phyloP scores from a whole-genome alignment of 768 basidiomycete genomes.

The Pilatotrama ljubarskyi region DNA sequence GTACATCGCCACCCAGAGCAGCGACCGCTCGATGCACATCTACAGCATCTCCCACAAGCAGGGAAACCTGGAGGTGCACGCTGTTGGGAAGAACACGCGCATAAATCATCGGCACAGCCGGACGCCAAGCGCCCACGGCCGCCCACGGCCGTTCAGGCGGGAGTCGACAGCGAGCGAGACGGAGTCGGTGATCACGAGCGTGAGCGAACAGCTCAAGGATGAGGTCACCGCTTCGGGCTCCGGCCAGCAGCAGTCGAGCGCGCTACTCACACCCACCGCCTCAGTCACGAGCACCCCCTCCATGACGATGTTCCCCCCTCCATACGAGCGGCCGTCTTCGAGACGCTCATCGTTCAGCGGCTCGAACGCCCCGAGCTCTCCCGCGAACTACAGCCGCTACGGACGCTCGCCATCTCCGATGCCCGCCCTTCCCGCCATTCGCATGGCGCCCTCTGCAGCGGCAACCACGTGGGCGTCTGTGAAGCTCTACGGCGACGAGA shows the following conservation, averaged over 20 bases:
- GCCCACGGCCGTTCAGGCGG: slow-evolving; percentile 62
- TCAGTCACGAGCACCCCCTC: slow-evolving; percentile 71
- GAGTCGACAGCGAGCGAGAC: slow-evolving; percentile 78
- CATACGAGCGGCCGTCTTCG: slow-evolving; percentile 65
- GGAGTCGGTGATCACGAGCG: slow-evolving; percentile 54
- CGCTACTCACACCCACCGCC: slow-evolving; percentile 63
- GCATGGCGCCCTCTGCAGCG: slow-evolving; percentile 53
- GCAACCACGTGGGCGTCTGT: slow-evolving; percentile 63
- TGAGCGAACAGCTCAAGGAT: slow-evolving; percentile 55
- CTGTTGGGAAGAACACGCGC: slow-evolving; percentile 84
- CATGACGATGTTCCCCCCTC: slow-evolving; percentile 56
- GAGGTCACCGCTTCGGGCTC: slow-evolving; percentile 43
- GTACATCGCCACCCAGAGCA: slow-evolving; percentile 96
- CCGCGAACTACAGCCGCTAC: slow-evolving; percentile 57
- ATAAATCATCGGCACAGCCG: slow-evolving; percentile 71
- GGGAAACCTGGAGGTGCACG: slow-evolving; percentile 85
- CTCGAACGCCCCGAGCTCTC: slow-evolving; percentile 78
- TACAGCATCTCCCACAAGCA: slow-evolving; percentile 80
- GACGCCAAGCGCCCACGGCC: slow-evolving; percentile 61
- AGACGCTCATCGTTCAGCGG: slow-evolving; percentile 69
- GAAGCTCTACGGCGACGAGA: slow-evolving; percentile 93
- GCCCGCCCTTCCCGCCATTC: slow-evolving; percentile 92
- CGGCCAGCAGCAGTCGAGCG: slow-evolving; percentile 31
- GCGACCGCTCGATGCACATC: slow-evolving; percentile 94
- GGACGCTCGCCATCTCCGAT: slow-evolving; percentile 87